Evolutionary conservation across 2,329 filamentous ascomycete species (phyloP), one percentile per base, ranked within the genome.

Genomic region (Falciphora oryzae): DNA sequence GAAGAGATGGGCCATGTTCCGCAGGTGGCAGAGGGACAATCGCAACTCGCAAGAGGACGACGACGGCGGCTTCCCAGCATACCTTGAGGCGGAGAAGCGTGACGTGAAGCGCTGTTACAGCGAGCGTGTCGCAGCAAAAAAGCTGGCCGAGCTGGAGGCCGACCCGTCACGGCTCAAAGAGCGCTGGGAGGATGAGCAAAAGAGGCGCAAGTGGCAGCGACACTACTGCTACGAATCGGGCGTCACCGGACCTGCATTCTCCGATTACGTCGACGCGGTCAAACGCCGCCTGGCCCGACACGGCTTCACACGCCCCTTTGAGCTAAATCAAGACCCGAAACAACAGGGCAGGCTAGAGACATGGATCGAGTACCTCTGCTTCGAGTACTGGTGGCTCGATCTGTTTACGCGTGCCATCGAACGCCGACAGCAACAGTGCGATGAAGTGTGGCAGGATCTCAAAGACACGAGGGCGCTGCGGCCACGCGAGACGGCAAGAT

Each of bases 301-400:
- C 60, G 60, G 60, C 32, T 53, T 62, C 27, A 62, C 32, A 10
- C 10, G 27, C 11, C 32, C 32, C 60, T 62, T 62, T 27, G 22
- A 62, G 38, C 35, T 62, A 35, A 18, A 28, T 4, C 32, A 25
- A 5, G 35, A 62, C 35, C 27, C 38, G 3, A 44, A 18, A 11
- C 25, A 7, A 5, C 60, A 62, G 35, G 60, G 38, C 4, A 14
- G 22, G 3, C 27, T 13, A n/a, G 60, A 25, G 10, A 62, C 60
- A 8, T 62, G 60, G 60, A 28, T 35, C 35, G 60, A 62, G 27
- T 62, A 62, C 35, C 32, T 50, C 11, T 22, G n/a, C 22, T 62
- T 62, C 25, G 60, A 44, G n/a, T 62, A 25, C 60, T 62, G 60
- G 60, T 62, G 60, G 60, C 32, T 50, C 32, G 60, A 62, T 16